Percentiles rank a stretch among this genome's conserved stretches.
These are phyloP conservation scores for Coriaria nepalensis DNA, from an alignment of 306 rosid genomes.

Conservation along the genomic window DNA sequence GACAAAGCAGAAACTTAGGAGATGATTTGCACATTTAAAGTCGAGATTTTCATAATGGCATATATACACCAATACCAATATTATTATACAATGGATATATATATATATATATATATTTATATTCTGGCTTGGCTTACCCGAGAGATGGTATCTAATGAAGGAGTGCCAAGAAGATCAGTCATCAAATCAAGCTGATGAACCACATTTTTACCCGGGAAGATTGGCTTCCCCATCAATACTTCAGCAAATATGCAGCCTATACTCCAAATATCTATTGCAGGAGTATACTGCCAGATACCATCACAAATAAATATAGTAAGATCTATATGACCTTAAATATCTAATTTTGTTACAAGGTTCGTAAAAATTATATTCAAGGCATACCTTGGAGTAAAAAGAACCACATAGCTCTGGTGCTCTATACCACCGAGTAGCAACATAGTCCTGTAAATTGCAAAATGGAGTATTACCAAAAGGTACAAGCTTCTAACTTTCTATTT, in stretches of 20 bases:
- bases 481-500: not conserved
- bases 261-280: conserved; percentile 95
- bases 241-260: conserved; percentile 97
- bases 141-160: conserved; percentile 76
- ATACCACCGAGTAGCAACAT: conserved; percentile 98
- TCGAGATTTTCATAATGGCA: not conserved
- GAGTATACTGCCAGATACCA: conserved; percentile 62
- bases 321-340: not conserved
- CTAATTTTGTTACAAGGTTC: not conserved
- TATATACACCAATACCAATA: conserved; percentile 4
- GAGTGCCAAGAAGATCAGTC: conserved; percentile 93
- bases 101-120: conserved; percentile 4
- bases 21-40: not conserved
- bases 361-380: conserved; percentile 11
- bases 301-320: not conserved
- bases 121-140: conserved; percentile 23
- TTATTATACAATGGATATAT: not conserved
- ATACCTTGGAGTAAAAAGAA: conserved; percentile 90
- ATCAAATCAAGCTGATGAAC: conserved; percentile 94
- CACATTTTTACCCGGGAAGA: conserved; percentile 93
- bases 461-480: not conserved
- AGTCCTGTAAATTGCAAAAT: conserved; percentile 43
- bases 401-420: conserved; percentile 98
- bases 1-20: conserved; percentile 4
- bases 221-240: conserved; percentile 79